Base-by-base conservation (phyloP, 306 rosid species). In the Phaseolus lunatus region DNA sequence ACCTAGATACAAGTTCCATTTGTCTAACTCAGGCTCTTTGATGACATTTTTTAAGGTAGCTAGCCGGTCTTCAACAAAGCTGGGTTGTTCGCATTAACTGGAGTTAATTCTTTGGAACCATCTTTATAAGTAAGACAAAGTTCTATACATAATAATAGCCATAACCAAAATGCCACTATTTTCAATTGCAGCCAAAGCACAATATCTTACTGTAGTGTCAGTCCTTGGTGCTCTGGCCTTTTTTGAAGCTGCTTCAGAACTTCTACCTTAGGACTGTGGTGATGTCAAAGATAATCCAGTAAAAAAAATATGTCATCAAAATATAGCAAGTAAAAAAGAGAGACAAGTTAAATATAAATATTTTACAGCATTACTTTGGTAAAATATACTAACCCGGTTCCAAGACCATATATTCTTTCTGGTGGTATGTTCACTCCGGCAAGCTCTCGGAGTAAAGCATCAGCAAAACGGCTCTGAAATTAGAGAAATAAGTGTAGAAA, bases 1-100 rank as follows among this genome's bases (percentile, higher is more conserved):
- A 91, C 98, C 97, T 31, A 89, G 85, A 85, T 89, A 95, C 84
- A 95, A 82, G 45, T 87, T 92, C 98, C 98, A 95, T 54, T 81
- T 85, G 78, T 90, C 91, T 82, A 95, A 81, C 81, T 95, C 97
- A 4, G 93, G 88, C 87, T 92, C 97, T 70, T 88, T 92, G 80
- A 90, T 90, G 43, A 95, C 97, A 70, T 95, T 92, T 78, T 88
- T 95, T 41, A 89, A 85, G 65, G 96, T 92, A 56, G 93, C 97
- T 23, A 95, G 85, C 44, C 95, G 88, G 77, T 95, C 97, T 86
- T 95, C 97, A 16, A 92, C 96, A 81, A 95, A 95, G 87, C 98
- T 92, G 89, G 89, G 53, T 75, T 69, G 58, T 75, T 72, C 83
- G 65, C 65, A 72, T 57, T 24, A 59, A 80, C 58, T 19, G 61